phyloP scores from a whole-genome alignment of 106 monocot genomes.

The Iris macrosiphon region DNA sequence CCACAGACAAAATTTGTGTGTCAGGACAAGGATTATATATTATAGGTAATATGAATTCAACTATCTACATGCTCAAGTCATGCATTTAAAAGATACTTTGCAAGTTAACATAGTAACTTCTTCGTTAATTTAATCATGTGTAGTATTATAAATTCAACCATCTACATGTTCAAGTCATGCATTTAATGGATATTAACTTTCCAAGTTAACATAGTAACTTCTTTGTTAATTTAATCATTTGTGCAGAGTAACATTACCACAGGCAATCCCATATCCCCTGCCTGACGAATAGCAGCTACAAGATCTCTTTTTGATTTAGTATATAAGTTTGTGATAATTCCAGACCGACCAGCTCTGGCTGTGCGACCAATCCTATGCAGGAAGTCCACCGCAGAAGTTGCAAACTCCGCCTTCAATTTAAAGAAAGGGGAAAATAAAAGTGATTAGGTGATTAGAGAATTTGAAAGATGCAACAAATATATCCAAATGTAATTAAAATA shows the following conservation, averaged over 20 bases:
- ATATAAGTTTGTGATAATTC: slow-evolving; percentile 78
- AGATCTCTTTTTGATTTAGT: slow-evolving; percentile 67
- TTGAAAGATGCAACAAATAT: neutral
- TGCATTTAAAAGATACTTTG: neutral
- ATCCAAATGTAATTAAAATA: too few relatives aligned
- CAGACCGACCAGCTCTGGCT: slow-evolving; percentile 88
- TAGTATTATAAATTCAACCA: neutral
- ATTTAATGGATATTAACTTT: neutral
- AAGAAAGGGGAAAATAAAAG: neutral
- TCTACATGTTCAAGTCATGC: neutral
- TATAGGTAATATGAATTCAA: neutral
- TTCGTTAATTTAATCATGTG: too few relatives aligned
- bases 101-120: too few relatives aligned
- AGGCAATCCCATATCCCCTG: slow-evolving; percentile 48
- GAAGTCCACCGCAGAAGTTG: slow-evolving; percentile 86
- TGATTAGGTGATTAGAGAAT: neutral
- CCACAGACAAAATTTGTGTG: slow-evolving; percentile 5
- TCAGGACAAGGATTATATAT: neutral
- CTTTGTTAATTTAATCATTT: neutral
- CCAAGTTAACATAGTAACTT: neutral
- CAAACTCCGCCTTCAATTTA: slow-evolving; percentile 83
- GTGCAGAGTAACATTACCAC: slow-evolving; percentile 46
- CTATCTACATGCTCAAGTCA: neutral
- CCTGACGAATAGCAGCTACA: slow-evolving; percentile 57
- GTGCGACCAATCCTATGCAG: slow-evolving; percentile 96